Conservation (phyloP, 495 filamentous ascomycete species). For the Neurospora cerealis region DNA sequence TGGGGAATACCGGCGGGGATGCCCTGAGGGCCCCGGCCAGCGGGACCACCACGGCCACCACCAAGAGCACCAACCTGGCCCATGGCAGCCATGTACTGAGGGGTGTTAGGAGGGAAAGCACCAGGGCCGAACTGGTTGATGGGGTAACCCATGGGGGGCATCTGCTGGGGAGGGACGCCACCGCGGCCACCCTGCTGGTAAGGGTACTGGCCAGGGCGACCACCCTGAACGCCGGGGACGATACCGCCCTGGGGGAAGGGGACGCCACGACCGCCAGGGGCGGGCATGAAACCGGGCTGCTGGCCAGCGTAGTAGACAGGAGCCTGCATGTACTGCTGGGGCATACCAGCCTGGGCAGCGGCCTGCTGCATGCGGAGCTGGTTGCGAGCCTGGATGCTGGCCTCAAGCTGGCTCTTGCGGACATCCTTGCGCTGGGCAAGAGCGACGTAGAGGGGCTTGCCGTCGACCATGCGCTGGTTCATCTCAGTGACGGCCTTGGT, state of each 20-base stretch:
- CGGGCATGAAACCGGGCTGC: constrained; percentile 66
- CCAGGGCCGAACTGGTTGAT: constrained; percentile 67
- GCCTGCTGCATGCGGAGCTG: constrained; percentile 96
- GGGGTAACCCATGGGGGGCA: constrained; percentile 71
- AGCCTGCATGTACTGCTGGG: constrained; percentile 73
- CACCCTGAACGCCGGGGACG: constrained; percentile 72
- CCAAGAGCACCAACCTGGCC: constrained; percentile 54
- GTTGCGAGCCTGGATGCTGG: constrained; percentile 98
- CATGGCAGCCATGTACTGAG: constrained; percentile 52
- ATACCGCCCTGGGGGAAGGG: constrained; percentile 79
- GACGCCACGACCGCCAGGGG: constrained; percentile 65
- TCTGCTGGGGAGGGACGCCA: constrained; percentile 61
- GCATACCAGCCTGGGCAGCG: constrained; percentile 85
- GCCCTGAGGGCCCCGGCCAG: constrained; percentile 64
- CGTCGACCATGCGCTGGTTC: constrained; percentile 97
- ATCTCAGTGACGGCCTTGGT: constrained; percentile 98
- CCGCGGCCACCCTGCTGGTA: constrained; percentile 77
- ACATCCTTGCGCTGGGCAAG: constrained; percentile 99
- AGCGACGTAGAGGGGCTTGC: constrained; percentile 96
- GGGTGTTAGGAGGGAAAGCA: constrained; percentile 36
- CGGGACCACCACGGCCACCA: constrained; percentile 61
- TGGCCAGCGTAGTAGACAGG: constrained; percentile 84
- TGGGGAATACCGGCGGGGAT: constrained; percentile 58
- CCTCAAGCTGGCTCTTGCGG: constrained; percentile 95
- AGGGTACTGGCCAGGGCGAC: constrained; percentile 76